These are phyloP conservation scores for Termitomyces sp. DNA, from an alignment of 768 basidiomycete species.

Conservation along the genomic window DNA sequence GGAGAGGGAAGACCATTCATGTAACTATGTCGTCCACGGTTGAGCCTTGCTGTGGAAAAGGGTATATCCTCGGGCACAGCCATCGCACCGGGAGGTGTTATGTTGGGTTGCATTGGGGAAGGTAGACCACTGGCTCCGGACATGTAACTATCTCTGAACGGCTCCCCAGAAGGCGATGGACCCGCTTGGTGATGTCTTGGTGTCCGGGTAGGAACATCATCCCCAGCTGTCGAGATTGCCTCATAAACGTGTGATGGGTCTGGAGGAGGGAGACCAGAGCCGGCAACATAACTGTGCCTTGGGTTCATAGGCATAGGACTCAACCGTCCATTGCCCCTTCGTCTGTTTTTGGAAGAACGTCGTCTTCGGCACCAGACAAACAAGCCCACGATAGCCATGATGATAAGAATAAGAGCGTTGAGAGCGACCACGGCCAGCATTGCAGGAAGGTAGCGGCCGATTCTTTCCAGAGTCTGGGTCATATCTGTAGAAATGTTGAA, in stretches of 20 bases:
- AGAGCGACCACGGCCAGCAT: slow-evolving; percentile 75
- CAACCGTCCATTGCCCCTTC: slow-evolving; percentile 40
- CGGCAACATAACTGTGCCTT: slow-evolving; percentile 38
- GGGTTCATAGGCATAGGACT: slow-evolving; percentile 58
- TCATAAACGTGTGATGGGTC: slow-evolving; percentile 49
- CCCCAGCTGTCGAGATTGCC: slow-evolving; percentile 48
- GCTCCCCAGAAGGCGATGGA: not conserved
- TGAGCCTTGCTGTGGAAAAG: slow-evolving; percentile 24
- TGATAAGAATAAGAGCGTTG: slow-evolving; percentile 68
- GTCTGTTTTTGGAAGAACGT: slow-evolving; percentile 25
- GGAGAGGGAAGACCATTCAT: slow-evolving; percentile 19
- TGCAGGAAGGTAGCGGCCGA: slow-evolving; percentile 65
- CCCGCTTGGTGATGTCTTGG: not conserved
- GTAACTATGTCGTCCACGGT: slow-evolving; percentile 43
- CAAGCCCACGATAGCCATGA: slow-evolving; percentile 51
- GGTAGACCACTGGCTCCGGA: not conserved
- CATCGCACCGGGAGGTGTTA: not conserved
- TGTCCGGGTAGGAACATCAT: not conserved
- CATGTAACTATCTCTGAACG: slow-evolving; percentile 3
- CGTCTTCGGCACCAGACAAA: slow-evolving; percentile 51
- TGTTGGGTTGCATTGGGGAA: slow-evolving; percentile 5
- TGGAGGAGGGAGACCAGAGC: slow-evolving; percentile 15
- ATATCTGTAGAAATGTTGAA: slow-evolving; percentile 59
- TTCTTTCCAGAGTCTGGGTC: slow-evolving; percentile 54
- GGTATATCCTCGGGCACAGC: slow-evolving; percentile 9